Evolutionary conservation across 2,329 filamentous ascomycete genomes (phyloP).

Genomic region (Monilinia fructigena): DNA sequence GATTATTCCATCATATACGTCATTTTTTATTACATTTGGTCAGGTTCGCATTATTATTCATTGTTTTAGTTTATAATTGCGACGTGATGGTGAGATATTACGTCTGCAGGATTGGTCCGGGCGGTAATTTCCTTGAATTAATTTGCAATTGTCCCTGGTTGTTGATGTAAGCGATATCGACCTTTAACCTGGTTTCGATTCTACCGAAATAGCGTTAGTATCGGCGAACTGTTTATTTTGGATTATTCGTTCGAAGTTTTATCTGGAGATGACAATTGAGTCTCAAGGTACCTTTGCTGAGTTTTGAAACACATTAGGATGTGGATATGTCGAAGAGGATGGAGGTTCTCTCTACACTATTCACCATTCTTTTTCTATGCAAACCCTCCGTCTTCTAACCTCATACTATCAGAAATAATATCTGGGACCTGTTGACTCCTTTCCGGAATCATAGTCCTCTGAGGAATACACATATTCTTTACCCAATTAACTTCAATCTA

Average conservation of each 20-base stretch:
- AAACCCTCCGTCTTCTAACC: neutral
- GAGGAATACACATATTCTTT: no score
- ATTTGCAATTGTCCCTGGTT: neutral
- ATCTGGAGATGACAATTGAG: neutral
- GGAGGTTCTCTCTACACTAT: neutral
- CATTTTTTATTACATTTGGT: neutral
- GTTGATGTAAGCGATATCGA: slow-evolving; percentile 1
- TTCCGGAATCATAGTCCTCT: no score
- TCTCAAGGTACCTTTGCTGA: neutral
- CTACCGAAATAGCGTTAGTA: neutral
- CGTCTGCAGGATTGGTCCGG: neutral
- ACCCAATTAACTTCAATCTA: no score
- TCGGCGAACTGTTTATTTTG: neutral
- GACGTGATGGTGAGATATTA: slow-evolving; percentile 2
- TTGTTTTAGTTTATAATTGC: neutral
- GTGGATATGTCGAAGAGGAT: neutral
- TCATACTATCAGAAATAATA: neutral
- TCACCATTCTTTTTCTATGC: neutral
- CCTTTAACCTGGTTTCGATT: neutral
- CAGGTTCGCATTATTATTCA: neutral
- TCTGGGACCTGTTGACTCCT: no score
- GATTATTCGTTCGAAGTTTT: neutral
- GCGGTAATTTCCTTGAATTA: neutral
- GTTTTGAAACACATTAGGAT: no score
- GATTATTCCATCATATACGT: neutral